Base-by-base conservation (phyloP, 495 filamentous ascomycete genomes). In the Hypoxylon perforatum region DNA sequence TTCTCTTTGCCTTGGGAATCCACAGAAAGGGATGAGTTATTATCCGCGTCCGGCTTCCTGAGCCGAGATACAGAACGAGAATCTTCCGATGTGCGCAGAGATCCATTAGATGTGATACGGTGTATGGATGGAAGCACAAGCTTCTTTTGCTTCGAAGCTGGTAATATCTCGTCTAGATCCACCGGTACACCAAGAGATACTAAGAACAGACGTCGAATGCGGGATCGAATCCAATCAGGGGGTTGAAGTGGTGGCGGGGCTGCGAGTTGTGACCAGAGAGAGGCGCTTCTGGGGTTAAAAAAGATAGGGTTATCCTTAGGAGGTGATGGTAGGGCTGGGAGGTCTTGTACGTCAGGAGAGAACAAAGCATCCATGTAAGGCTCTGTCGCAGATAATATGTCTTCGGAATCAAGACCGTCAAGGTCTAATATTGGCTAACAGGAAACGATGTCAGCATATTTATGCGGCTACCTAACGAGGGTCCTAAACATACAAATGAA, bases 131-230 rank as follows among this genome's bases (percentile, higher is more conserved):
- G 96, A 3, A 99, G 85, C 17, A 99, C 84, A 21, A 99, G 89
- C 71, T 98, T 97, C 84, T 98, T 98, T 74, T 98, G 96, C 77
- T 97, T 97, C 35, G 92, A 94, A 1, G 94, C 92, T 1, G 95
- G 95, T 17, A 98, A 85, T 61, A 98, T 97, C 79, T 98, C 95
- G 76, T 99, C 95, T 2, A 99, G 84, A 68, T 99, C 95, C 47
- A 99, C 90, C 4, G 95, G 95, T 0, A 99, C 95, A 14, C 95
- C 95, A 3, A 99, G 85, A 10, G 92, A 96, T 38, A 99, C 95
- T 33, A 99, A 87, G 77, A 99, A 99, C 38, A 98, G 86, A 9
- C 95, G 91, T 53, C 95, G 91, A 72, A 97, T 98, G 51, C 94
- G 93, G 48, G 92, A 97, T 57, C 96, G 92, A 61, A 97, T 93